Evolutionary conservation across 192 early-diverging fungal genomes (phyloP).

Genomic region (Ramicandelaber brevisporus): DNA sequence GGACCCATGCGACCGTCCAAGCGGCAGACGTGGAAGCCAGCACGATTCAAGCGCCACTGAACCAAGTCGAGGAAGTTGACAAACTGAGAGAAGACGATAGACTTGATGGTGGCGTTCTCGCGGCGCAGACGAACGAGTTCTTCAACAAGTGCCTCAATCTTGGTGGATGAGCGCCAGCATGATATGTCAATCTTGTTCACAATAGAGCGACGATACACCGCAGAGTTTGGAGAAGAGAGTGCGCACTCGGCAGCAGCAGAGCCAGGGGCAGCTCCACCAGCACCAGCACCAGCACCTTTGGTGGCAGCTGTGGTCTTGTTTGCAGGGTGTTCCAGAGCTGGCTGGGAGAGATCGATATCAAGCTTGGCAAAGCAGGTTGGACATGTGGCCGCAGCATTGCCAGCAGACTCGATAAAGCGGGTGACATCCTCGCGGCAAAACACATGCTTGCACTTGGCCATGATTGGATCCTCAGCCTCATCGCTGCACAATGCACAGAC

Average conservation of each 20-base stretch:
- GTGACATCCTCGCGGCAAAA: conserved; percentile 71
- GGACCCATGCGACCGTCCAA: conserved; percentile 80
- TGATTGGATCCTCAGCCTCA: conserved; percentile 63
- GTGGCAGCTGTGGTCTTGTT: conserved; percentile 1
- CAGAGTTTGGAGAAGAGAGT: conserved; percentile 19
- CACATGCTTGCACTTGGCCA: conserved; percentile 61
- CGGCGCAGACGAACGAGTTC: conserved; percentile 47
- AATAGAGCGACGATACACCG: conserved; percentile 35
- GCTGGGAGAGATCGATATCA: conserved; percentile 45
- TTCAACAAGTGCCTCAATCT: conserved; percentile 84
- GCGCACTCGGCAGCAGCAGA: conserved; percentile 13
- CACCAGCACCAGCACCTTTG: neutral
- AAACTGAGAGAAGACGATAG: conserved; percentile 63
- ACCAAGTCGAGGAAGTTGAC: conserved; percentile 72
- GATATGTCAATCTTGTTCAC: conserved; percentile 76
- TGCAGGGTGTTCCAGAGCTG: conserved; percentile 15
- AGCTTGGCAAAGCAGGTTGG: conserved; percentile 55
- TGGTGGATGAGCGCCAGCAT: conserved; percentile 71
- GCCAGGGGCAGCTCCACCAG: neutral
- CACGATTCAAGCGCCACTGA: conserved; percentile 69
- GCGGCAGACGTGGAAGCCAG: conserved; percentile 45
- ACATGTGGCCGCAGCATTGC: conserved; percentile 19
- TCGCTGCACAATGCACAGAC: conserved; percentile 76
- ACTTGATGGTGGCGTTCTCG: conserved; percentile 53
- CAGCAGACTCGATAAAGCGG: conserved; percentile 17